Conservation (phyloP, 768 basidiomycete species). For the Leccinellum rugosiceps region DNA sequence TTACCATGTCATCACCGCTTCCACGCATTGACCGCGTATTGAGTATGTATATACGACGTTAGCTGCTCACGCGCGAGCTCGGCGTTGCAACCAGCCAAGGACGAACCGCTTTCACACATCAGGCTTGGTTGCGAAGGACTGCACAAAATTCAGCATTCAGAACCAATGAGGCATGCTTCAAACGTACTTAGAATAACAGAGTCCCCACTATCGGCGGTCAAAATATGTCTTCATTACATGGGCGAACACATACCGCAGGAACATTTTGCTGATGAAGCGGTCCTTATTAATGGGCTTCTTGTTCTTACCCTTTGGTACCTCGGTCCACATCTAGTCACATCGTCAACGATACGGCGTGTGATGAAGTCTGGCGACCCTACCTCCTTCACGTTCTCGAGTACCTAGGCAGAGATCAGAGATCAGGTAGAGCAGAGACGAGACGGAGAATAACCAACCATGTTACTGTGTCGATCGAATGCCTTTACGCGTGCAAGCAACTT, state of each 20-base stretch:
- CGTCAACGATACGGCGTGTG: constrained; percentile 6
- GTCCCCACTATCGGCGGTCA: constrained; percentile 64
- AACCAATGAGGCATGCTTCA: constrained; percentile 4
- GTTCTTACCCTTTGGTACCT: constrained; percentile 95
- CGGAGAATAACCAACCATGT: constrained; percentile 69
- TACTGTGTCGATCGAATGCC: constrained; percentile 97
- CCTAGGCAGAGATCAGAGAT: constrained; percentile 43
- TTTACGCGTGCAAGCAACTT: constrained; percentile 94
- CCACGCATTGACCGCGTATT: neutral
- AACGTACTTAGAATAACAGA: constrained; percentile 93
- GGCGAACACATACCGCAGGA: constrained; percentile 62
- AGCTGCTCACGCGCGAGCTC: no score
- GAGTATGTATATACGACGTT: neutral
- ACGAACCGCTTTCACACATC: constrained; percentile 6
- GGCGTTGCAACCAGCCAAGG: no score
- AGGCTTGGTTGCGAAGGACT: constrained; percentile 80
- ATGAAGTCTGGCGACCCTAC: constrained; percentile 37
- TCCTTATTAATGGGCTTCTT: constrained; percentile 99
- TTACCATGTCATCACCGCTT: neutral
- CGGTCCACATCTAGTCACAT: constrained; percentile 91
- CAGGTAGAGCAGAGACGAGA: constrained; percentile 1
- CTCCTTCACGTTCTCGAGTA: constrained; percentile 98
- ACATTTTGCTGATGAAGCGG: constrained; percentile 99
- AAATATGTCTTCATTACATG: constrained; percentile 4
- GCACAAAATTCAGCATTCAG: constrained; percentile 33